Evolutionary conservation across 805 yeast genomes (phyloP).

Genomic region (Myxozyma nipponensis): DNA sequence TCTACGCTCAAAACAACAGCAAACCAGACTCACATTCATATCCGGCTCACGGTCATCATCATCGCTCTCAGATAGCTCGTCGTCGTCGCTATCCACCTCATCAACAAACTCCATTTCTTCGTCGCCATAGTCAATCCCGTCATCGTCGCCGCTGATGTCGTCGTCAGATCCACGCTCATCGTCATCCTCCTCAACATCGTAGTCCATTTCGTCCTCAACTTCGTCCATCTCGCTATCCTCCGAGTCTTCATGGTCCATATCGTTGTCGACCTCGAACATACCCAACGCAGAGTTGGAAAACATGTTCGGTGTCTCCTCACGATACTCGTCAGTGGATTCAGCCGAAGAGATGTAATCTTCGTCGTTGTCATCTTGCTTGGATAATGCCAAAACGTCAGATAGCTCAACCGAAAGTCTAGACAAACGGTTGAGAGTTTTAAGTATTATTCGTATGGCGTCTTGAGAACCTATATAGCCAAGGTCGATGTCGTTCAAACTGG

Average conservation of each 20-base stretch:
- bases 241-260: slow-evolving; percentile 58
- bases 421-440: slow-evolving; percentile 52
- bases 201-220: slow-evolving; percentile 43
- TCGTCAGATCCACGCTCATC: slow-evolving; percentile 39
- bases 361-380: slow-evolving; percentile 45
- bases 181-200: slow-evolving; percentile 41
- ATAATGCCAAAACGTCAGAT: slow-evolving; percentile 35
- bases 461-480: slow-evolving; percentile 67
- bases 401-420: slow-evolving; percentile 46
- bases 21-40: slow-evolving; percentile 17
- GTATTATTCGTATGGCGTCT: slow-evolving; percentile 49
- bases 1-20: slow-evolving; percentile 16
- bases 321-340: slow-evolving; percentile 29
- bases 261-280: slow-evolving; percentile 82
- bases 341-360: slow-evolving; percentile 47
- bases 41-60: slow-evolving; percentile 35
- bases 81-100: slow-evolving; percentile 28
- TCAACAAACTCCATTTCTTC: slow-evolving; percentile 29
- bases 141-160: slow-evolving; percentile 34
- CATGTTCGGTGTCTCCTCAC: slow-evolving; percentile 77
- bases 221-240: slow-evolving; percentile 41
- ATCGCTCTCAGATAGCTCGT: slow-evolving; percentile 27
- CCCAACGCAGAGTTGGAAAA: slow-evolving; percentile 87
- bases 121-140: slow-evolving; percentile 29
- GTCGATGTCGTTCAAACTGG: slow-evolving; percentile 62